A percentile compares a stretch with the other conserved stretches of the same genome.
These are phyloP conservation scores for Scheffersomyces spartinae DNA, from an alignment of 805 yeast species.

Conservation along the genomic window DNA sequence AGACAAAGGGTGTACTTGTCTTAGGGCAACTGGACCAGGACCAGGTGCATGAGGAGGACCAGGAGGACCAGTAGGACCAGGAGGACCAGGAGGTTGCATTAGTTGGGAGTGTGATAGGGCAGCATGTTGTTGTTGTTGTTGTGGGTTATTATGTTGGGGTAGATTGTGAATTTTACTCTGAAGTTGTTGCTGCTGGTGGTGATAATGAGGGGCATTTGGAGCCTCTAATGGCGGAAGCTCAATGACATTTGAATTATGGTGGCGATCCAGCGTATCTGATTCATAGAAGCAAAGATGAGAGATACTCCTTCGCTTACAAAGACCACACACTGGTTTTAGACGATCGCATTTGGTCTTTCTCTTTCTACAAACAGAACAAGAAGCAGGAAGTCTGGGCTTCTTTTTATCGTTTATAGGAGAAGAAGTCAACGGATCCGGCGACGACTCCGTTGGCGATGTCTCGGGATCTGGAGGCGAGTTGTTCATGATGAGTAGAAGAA, in stretches of 20 bases:
- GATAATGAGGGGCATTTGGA: slow-evolving; percentile 1
- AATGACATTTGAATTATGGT: background rate
- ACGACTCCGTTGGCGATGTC: too few relatives aligned
- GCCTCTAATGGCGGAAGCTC: slow-evolving; percentile 1
- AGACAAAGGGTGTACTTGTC: too few relatives aligned
- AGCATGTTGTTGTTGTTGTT: slow-evolving; percentile 3
- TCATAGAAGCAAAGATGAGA: slow-evolving; percentile 33
- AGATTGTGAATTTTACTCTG: slow-evolving; percentile 3
- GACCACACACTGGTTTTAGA: slow-evolving; percentile 30
- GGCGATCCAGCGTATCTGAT: slow-evolving; percentile 7
- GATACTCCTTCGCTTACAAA: slow-evolving; percentile 29
- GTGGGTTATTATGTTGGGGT: slow-evolving; percentile 1
- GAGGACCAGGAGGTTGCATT: too few relatives aligned
- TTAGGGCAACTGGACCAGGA: too few relatives aligned
- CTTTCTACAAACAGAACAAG: slow-evolving; percentile 33
- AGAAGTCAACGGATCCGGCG: too few relatives aligned
- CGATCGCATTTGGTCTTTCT: slow-evolving; percentile 32
- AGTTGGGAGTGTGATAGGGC: too few relatives aligned
- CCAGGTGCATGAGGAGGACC: too few relatives aligned
- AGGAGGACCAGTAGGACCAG: too few relatives aligned
- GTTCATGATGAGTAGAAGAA: too few relatives aligned
- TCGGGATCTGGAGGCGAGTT: too few relatives aligned
- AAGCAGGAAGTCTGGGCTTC: slow-evolving; percentile 27
- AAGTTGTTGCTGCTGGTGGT: slow-evolving; percentile 3
- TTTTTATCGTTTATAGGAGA: too few relatives aligned